phyloP scores from a whole-genome alignment of 306 rosid genomes.

The Citrullus colocynthis region DNA sequence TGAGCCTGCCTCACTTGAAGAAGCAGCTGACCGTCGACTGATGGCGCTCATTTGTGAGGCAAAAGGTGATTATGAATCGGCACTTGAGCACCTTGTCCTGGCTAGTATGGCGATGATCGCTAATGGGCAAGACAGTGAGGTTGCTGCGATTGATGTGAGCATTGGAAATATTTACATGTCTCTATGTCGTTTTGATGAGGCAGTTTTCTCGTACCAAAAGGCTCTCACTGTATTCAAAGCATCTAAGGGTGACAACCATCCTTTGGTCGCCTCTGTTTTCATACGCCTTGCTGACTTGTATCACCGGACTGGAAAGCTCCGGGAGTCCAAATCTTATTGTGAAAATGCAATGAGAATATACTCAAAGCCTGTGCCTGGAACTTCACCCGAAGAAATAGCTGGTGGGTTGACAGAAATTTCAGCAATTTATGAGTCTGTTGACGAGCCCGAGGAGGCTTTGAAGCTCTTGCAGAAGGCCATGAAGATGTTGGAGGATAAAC shows the following conservation, averaged over 20 bases:
- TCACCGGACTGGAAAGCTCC: slow-evolving; percentile 89
- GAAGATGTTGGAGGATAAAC: slow-evolving; percentile 91
- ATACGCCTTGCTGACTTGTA: slow-evolving; percentile 94
- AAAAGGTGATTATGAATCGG: slow-evolving; percentile 73
- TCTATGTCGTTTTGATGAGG: slow-evolving; percentile 91
- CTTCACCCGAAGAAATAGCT: slow-evolving; percentile 79
- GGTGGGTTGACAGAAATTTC: slow-evolving; percentile 87
- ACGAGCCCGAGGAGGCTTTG: slow-evolving; percentile 92
- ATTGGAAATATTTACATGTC: slow-evolving; percentile 92
- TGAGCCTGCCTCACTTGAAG: slow-evolving; percentile 96
- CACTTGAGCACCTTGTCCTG: slow-evolving; percentile 92
- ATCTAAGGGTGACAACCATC: slow-evolving; percentile 86
- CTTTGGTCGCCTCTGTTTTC: slow-evolving; percentile 79
- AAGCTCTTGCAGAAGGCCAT: slow-evolving; percentile 73
- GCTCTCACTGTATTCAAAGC: slow-evolving; percentile 93
- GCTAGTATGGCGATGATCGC: slow-evolving; percentile 99
- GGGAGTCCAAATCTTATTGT: slow-evolving; percentile 90
- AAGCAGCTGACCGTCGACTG: slow-evolving; percentile 88
- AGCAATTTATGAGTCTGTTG: slow-evolving; percentile 84
- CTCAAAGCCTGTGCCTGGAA: slow-evolving; percentile 93
- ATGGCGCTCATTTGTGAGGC: slow-evolving; percentile 91
- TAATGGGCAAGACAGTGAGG: slow-evolving; percentile 81
- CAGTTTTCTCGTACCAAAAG: slow-evolving; percentile 93
- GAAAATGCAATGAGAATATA: slow-evolving; percentile 89
- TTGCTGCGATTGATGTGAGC: slow-evolving; percentile 91